Evolutionary conservation across 179 eudicot species (phyloP).

Genomic region (Silene noctiflora): DNA sequence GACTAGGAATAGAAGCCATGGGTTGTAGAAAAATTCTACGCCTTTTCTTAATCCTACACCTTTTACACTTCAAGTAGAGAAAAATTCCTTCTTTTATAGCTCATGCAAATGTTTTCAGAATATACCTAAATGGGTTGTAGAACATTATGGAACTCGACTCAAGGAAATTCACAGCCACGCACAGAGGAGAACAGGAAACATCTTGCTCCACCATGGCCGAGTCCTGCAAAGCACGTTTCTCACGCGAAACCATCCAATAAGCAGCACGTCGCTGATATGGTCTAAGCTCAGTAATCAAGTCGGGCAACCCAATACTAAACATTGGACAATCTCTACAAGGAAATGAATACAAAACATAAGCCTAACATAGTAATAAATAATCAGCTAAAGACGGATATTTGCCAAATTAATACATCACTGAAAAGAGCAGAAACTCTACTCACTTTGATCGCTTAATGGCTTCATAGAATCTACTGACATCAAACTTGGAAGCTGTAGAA

Average conservation of each 20-base stretch:
- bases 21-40: too few species aligned
- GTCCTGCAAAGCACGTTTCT: constrained; percentile 47
- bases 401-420: background rate
- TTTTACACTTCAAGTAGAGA: background rate
- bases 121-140: constrained; percentile 91
- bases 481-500: constrained; percentile 48
- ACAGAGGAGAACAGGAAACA: constrained; percentile 57
- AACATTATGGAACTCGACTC: constrained; percentile 62
- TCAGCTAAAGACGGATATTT: background rate
- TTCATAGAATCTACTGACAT: constrained; percentile 81
- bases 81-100: background rate
- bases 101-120: constrained; percentile 11
- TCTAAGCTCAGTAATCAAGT: constrained; percentile 82
- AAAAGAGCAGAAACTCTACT: constrained; percentile 33
- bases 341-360: constrained; percentile 17
- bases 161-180: constrained; percentile 63
- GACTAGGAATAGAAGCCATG: too few species aligned
- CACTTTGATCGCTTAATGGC: constrained; percentile 93
- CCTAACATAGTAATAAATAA: constrained; percentile 11
- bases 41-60: background rate
- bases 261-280: constrained; percentile 98
- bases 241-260: constrained; percentile 91
- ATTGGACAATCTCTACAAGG: constrained; percentile 58
- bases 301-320: constrained; percentile 65
- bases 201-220: constrained; percentile 31